phyloP scores from a whole-genome alignment of 768 basidiomycete genomes.

The Boletus tylopilopsis region DNA sequence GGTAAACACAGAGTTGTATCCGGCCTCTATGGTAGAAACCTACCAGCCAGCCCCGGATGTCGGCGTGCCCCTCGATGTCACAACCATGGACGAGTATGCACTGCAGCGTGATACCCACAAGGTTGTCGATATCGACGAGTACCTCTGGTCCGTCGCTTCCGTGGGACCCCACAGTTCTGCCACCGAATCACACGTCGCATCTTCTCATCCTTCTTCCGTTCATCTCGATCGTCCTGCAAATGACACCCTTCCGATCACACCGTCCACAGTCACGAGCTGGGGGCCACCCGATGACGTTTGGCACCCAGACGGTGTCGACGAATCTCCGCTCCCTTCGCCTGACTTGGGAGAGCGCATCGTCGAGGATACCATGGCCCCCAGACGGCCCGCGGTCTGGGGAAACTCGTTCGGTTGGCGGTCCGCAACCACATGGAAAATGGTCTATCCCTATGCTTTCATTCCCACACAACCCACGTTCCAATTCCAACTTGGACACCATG shows the following conservation, averaged over 20 bases:
- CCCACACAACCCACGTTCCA: conserved; percentile 1
- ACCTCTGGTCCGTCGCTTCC: conserved; percentile 63
- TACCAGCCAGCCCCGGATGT: conserved; percentile 17
- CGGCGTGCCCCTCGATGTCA: conserved; percentile 10
- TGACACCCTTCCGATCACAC: conserved; percentile 54
- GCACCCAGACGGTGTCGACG: conserved; percentile 32
- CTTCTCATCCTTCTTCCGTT: conserved; percentile 45
- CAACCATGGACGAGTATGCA: conserved; percentile 24
- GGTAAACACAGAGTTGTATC: conserved; percentile 47
- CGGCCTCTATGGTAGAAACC: conserved; percentile 42
- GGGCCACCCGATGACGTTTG: conserved; percentile 45
- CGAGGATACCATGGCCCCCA: conserved; percentile 10
- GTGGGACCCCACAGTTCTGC: conserved; percentile 49
- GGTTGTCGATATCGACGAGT: conserved; percentile 51
- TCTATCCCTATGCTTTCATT: conserved; percentile 15
- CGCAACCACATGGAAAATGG: conserved; percentile 18
- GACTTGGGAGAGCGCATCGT: conserved; percentile 52
- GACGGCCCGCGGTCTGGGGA: conserved; percentile 16
- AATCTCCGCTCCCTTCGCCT: conserved; percentile 48
- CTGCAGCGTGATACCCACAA: conserved; percentile 6
- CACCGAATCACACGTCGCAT: conserved; percentile 37
- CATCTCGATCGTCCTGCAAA: conserved; percentile 49
- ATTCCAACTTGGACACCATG: too few species aligned
- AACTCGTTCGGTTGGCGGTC: conserved; percentile 23
- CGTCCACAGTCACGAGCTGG: conserved; percentile 40